Evolutionary conservation across 495 filamentous ascomycete species (phyloP).

Genomic region (Talaromyces proteolyticus): DNA sequence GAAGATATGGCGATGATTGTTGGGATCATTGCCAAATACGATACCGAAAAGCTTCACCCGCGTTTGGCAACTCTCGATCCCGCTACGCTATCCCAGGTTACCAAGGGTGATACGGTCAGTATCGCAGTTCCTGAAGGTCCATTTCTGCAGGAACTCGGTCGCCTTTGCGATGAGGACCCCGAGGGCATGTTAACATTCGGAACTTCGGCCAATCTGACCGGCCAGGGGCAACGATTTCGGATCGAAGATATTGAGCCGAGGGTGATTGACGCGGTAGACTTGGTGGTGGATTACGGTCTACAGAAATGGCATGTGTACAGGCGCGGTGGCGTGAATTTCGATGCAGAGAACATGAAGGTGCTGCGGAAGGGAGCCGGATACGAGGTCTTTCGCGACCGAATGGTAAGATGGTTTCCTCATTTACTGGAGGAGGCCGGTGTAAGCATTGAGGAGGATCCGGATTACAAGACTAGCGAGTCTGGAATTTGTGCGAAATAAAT

Average conservation of each 20-base stretch:
- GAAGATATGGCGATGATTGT: conserved; percentile 19
- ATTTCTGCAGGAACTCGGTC: conserved; percentile 15
- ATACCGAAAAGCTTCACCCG: conserved; percentile 6
- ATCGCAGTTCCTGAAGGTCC: conserved; percentile 15
- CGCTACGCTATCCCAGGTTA: conserved; percentile 9
- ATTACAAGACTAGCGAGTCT: background rate
- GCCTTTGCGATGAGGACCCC: conserved; percentile 12
- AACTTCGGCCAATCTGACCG: conserved; percentile 19
- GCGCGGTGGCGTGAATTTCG: conserved; percentile 13
- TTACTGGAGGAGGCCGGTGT: background rate
- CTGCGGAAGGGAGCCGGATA: conserved; percentile 19
- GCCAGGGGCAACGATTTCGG: conserved; percentile 17
- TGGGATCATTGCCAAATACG: conserved; percentile 13
- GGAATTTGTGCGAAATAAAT: background rate
- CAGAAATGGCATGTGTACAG: conserved; percentile 20
- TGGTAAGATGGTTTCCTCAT: conserved; percentile 11
- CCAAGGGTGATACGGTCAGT: conserved; percentile 15
- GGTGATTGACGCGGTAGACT: conserved; percentile 15
- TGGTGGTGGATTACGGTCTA: conserved; percentile 26
- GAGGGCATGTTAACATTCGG: conserved; percentile 16
- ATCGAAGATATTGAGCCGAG: conserved; percentile 22
- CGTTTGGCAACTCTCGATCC: conserved; percentile 5
- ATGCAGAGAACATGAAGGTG: conserved; percentile 17
- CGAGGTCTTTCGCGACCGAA: conserved; percentile 17
- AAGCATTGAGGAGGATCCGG: background rate